Evolutionary conservation across 345 rosid species (phyloP), one percentile per base, ranked within the genome.

Genomic region (Crucihimalaya himalaica): DNA sequence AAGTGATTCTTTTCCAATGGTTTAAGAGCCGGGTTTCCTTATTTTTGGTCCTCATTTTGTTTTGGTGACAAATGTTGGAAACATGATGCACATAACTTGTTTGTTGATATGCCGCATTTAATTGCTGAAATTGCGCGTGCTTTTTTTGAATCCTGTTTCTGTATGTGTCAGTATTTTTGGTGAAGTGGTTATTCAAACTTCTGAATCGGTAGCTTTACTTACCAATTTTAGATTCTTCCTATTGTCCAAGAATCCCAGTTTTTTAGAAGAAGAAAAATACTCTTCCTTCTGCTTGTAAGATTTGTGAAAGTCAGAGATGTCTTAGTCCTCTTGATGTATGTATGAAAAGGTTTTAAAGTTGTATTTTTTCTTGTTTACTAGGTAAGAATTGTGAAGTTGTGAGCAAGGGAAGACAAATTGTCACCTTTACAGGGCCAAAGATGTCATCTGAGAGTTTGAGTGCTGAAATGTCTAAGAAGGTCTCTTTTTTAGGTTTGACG

Each of bases 391-490:
- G 51, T 70, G 65, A 31, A 63, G 66, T 40, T 77, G 58, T 60
- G 69, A 54, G 80, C 70, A 43, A 62, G 47, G 70, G 63, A 57
- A 57, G 67, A 25, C 20, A 11, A 43, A 34, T 78, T 59, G 61
- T 35, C 7, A 19, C 8, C 21, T 54, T 46, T 59, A 47, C 7
- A 59, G 60, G 12, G 61, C 11, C 59, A 70, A 80, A 83, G 53
- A 95, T 95, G 99, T 79, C 95, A 5, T 81, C 93, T 21, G 84
- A 83, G 70, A 84, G 80, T 81, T 70, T 95, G 67, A 90, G 84
- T 73, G 81, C 87, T 19, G 90, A 84, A 47, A 77, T 92, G 68
- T 87, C 96, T 2, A 86, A 82, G 86, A 95, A 81, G 83, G 83
- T 95, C 37, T 79, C 90, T 1, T 27, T 91, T 76, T 85, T 92